phyloP scores from a whole-genome alignment of 495 filamentous ascomycete genomes.

The Gamarada debralockiae region DNA sequence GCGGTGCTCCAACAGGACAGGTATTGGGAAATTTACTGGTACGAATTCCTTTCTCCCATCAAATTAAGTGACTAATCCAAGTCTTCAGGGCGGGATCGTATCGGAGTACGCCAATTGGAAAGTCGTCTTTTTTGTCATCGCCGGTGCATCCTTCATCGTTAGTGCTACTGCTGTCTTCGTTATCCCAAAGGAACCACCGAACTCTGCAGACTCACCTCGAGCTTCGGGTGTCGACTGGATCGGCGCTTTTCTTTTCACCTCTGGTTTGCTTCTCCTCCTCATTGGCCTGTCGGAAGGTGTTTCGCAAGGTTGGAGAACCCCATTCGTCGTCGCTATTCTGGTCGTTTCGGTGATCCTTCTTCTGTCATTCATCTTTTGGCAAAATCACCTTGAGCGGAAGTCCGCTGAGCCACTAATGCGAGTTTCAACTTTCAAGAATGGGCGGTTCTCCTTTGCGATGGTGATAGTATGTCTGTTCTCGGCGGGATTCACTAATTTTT shows the following conservation, averaged over 20 bases:
- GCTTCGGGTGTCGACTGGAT: conserved; percentile 56
- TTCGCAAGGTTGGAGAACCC: conserved; percentile 62
- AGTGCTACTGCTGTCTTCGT: conserved; percentile 58
- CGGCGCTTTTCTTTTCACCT: conserved; percentile 60
- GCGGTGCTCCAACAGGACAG: conserved; percentile 19
- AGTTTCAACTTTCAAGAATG: conserved; percentile 49
- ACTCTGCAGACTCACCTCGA: conserved; percentile 22
- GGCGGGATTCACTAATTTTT: conserved; percentile 52
- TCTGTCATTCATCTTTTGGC: conserved; percentile 59
- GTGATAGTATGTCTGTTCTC: conserved; percentile 57
- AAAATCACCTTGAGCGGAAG: conserved; percentile 50
- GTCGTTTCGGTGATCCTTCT: conserved; percentile 58
- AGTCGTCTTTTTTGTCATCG: conserved; percentile 63
- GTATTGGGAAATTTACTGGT: conserved; percentile 22
- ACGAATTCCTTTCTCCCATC: neutral
- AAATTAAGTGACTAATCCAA: neutral
- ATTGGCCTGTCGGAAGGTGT: conserved; percentile 62
- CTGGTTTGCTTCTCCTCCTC: conserved; percentile 56
- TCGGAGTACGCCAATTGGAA: conserved; percentile 53
- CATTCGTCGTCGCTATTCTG: conserved; percentile 62
- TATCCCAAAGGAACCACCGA: conserved; percentile 53
- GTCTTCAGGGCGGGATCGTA: conserved; percentile 39
- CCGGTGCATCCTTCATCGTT: conserved; percentile 57
- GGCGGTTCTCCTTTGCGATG: conserved; percentile 54
- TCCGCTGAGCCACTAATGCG: conserved; percentile 52